Conservation (phyloP, 1,139 yeast genomes). For the Yamadazyma spencermartinsiae region DNA sequence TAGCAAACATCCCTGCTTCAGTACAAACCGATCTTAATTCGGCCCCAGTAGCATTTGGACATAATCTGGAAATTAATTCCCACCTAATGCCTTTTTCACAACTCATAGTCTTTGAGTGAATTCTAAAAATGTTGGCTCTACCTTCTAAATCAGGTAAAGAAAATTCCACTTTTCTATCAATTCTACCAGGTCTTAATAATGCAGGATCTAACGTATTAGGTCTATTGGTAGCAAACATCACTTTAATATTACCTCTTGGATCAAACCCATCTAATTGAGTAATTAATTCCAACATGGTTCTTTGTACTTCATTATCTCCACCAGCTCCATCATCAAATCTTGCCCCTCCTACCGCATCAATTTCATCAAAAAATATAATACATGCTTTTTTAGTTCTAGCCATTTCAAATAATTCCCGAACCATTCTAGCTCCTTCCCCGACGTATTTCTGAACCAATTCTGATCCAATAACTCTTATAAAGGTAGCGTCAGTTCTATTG, state of each 20-base stretch:
- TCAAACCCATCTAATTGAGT: constrained; percentile 98
- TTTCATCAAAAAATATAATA: constrained; percentile 93
- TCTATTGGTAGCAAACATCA: constrained; percentile 98
- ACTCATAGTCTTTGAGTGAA: constrained; percentile 96
- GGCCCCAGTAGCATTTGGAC: constrained; percentile 99
- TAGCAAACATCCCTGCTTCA: constrained; percentile 99
- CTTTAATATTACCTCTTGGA: constrained; percentile 97
- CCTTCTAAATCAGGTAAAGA: constrained; percentile 96
- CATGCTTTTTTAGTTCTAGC: constrained; percentile 98
- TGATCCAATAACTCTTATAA: constrained; percentile 95
- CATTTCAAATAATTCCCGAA: constrained; percentile 96
- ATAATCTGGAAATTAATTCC: constrained; percentile 94
- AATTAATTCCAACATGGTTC: constrained; percentile 97
- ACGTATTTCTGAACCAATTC: constrained; percentile 97
- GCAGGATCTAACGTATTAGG: constrained; percentile 99
- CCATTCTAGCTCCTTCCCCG: constrained; percentile 99
- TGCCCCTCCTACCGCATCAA: constrained; percentile 98
- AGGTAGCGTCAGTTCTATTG: constrained; percentile 97
- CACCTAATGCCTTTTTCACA: constrained; percentile 96
- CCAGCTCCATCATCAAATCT: constrained; percentile 99
- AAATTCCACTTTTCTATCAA: constrained; percentile 97
- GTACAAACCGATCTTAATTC: constrained; percentile 95
- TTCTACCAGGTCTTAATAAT: constrained; percentile 93
- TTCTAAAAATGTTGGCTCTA: constrained; percentile 93
- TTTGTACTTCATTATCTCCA: constrained; percentile 97